Base-by-base conservation (phyloP, 768 basidiomycete genomes). In the Jaapia argillacea region DNA sequence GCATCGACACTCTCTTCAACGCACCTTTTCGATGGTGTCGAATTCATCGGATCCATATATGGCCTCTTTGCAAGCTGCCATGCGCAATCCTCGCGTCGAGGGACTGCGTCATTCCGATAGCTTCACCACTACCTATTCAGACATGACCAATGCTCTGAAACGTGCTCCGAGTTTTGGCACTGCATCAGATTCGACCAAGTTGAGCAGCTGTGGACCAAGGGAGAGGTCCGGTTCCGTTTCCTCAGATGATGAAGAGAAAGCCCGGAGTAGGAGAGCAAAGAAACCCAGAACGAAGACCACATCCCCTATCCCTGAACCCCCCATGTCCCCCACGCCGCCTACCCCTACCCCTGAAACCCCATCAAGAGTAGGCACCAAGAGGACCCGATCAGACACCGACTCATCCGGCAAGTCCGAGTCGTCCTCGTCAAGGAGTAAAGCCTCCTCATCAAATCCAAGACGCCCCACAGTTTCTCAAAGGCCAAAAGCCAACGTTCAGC, bases 201-300 rank as follows among this genome's bases (percentile, higher is more conserved):
- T 59, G 57, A 58, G 57, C 39, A 49, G n/a, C 56, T 27, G 54
- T 58, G 43, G 45, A 45, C 37, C 54, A 51, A 20, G 53, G 54
- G 13, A 51, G 49, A 40, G 47, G 48, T 24, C 53, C 54, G 18
- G 52, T 16, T 51, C 47, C 24, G 56, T 54, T 13, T 83, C 84
- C 10, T 82, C 80, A 16, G 85, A 87, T 53, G 85, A 86, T 49
- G 85, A 86, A 54, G 83, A 87, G 62, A 79, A 77, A 58, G 52
- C 69, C 20, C 72, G 82, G 27, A 70, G 67, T 31, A 68, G 67
- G 48, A 68, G 66, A 26, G 78, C 69, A 20, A 87, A 86, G 72
- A 85, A 80, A 61, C 62, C 69, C 40, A 69, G 75, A 42, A 63
- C 58, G 45, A 49, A 70, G 59, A 45, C 58, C 50, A 54, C 61